Conservation (phyloP, 1,284 basidiomycete genomes). For the Inonotus obliquus region DNA sequence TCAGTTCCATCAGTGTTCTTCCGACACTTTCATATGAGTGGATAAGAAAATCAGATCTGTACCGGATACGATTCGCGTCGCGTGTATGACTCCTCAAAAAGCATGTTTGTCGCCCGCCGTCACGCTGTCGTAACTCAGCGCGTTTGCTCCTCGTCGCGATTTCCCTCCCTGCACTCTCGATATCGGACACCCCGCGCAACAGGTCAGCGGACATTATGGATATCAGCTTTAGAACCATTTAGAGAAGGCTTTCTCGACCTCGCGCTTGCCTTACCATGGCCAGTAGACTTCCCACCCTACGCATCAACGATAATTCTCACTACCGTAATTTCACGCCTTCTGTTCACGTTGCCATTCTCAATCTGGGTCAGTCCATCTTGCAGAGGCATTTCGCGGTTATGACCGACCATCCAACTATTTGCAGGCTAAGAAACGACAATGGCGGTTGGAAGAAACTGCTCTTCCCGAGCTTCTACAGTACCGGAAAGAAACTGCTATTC, state of each 20-base stretch:
- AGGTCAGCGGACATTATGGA: conserved; percentile 31
- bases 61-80: background rate
- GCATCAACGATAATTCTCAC: conserved; percentile 74
- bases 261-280: conserved; percentile 64
- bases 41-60: background rate
- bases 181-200: background rate
- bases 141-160: background rate
- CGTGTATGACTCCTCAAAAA: background rate
- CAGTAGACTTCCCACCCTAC: conserved; percentile 62
- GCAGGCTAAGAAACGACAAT: conserved; percentile 61
- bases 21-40: background rate
- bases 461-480: conserved; percentile 59
- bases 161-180: background rate
- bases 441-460: conserved; percentile 62
- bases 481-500: conserved; percentile 46
- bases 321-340: conserved; percentile 62
- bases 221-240: conserved; percentile 35
- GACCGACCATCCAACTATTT: background rate
- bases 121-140: conserved; percentile 1
- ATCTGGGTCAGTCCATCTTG: conserved; percentile 63
- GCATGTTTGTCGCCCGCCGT: conserved; percentile 6
- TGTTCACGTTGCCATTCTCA: conserved; percentile 68
- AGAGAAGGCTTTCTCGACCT: conserved; percentile 56
- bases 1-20: background rate
- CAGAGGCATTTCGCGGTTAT: background rate